phyloP scores from a whole-genome alignment of 116 monocot species.

The Trichopus zeylanicus region DNA sequence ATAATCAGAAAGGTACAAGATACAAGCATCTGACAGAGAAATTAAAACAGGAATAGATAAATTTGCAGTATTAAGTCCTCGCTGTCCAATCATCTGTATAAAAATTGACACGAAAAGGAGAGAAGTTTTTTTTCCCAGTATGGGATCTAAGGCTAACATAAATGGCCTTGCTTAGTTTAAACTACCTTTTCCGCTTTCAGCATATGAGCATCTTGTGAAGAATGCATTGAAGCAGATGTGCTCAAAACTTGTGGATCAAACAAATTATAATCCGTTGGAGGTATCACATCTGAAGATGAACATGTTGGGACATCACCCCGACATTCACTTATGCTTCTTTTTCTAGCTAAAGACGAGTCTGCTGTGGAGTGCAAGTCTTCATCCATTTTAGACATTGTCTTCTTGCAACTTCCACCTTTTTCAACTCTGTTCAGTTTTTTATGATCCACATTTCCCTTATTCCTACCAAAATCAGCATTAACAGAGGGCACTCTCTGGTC shows the following conservation, averaged over 20 bases:
- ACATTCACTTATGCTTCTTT: slow-evolving; percentile 45
- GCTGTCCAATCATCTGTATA: too few species aligned
- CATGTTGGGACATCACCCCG: slow-evolving; percentile 30
- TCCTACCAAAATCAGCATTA: slow-evolving; percentile 6
- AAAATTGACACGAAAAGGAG: too few species aligned
- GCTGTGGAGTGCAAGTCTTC: slow-evolving; percentile 58
- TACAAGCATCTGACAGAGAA: too few species aligned
- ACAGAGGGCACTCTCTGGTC: slow-evolving; percentile 79
- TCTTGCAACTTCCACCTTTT: too few species aligned
- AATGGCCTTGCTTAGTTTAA: background rate
- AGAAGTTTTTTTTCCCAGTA: too few species aligned
- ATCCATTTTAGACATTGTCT: slow-evolving; percentile 19
- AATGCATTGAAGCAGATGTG: slow-evolving; percentile 14
- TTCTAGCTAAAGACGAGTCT: slow-evolving; percentile 55
- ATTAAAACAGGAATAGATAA: too few species aligned
- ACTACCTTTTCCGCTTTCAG: slow-evolving; percentile 5
- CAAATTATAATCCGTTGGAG: background rate
- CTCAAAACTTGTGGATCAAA: slow-evolving; percentile 4
- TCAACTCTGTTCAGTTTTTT: background rate
- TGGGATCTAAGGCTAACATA: background rate
- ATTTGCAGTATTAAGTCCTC: too few species aligned
- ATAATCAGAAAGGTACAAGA: too few species aligned
- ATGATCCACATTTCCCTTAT: background rate
- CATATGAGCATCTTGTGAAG: slow-evolving; percentile 3
- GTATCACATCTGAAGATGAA: slow-evolving; percentile 24